A percentile compares a stretch with the other conserved stretches of the same genome.
These are phyloP conservation scores for Uronychia binucleata DNA, from an alignment of 73 alveolate genomes.

Conservation along the genomic window DNA sequence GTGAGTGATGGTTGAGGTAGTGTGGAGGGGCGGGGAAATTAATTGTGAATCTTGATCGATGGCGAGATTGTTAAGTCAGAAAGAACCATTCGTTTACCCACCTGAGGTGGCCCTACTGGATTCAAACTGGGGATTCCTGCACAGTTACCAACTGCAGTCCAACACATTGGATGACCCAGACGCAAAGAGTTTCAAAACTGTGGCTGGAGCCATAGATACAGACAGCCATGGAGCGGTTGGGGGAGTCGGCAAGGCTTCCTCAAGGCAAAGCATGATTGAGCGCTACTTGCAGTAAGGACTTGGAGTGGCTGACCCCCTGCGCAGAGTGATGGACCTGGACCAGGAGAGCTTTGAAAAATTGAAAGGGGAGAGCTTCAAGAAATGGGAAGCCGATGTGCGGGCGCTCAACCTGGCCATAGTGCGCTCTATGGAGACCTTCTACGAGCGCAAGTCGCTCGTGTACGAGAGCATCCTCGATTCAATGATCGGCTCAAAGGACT, in stretches of 20 bases:
- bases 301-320: no score
- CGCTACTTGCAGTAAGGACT: background rate
- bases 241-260: background rate
- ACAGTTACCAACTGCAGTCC: slow-evolving; percentile 14
- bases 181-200: slow-evolving; percentile 10
- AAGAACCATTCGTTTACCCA: slow-evolving; percentile 28
- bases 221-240: slow-evolving; percentile 4
- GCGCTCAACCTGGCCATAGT: slow-evolving; percentile 10
- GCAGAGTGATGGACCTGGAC: slow-evolving; percentile 29
- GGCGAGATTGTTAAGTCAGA: slow-evolving; percentile 6
- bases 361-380: slow-evolving; percentile 34
- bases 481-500: slow-evolving; percentile 9
- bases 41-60: background rate
- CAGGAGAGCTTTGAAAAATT: slow-evolving; percentile 34
- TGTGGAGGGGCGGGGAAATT: no score
- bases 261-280: background rate
- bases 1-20: no score
- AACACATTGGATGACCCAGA: slow-evolving; percentile 13
- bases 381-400: slow-evolving; percentile 31
- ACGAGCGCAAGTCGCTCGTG: slow-evolving; percentile 27
- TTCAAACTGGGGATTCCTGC: slow-evolving; percentile 26
- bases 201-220: background rate
- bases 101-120: slow-evolving; percentile 17
- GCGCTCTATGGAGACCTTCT: slow-evolving; percentile 26
- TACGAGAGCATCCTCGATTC: slow-evolving; percentile 13